phyloP scores from a whole-genome alignment of 495 filamentous ascomycete genomes.

The Neurospora tetraspora region DNA sequence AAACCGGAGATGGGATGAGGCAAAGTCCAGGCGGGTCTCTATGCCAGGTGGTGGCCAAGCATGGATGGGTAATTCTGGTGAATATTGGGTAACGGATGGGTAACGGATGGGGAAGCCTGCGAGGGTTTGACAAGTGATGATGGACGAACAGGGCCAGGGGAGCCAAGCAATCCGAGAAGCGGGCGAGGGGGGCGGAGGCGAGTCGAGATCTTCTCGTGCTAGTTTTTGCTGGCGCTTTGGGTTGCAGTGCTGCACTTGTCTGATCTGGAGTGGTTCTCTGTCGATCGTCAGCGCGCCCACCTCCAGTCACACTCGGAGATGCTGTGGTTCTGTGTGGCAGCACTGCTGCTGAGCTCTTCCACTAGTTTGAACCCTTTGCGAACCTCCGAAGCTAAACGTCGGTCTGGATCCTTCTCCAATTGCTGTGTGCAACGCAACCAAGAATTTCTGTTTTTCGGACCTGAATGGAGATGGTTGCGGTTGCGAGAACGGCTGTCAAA shows the following conservation, averaged over 20 bases:
- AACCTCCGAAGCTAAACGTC: not conserved
- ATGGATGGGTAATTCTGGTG: not conserved
- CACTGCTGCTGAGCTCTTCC: not conserved
- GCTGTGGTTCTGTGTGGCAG: not conserved
- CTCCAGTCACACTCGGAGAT: not conserved
- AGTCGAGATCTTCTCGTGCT: constrained; percentile 23
- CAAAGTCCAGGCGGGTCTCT: constrained; percentile 8
- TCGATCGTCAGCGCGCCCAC: constrained; percentile 1
- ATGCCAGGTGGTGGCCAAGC: constrained; percentile 7
- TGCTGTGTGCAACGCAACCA: not conserved
- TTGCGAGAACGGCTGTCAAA: not conserved
- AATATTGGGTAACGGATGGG: not conserved
- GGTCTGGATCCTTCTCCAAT: not conserved
- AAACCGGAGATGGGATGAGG: constrained; percentile 16
- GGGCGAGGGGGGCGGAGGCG: constrained; percentile 13
- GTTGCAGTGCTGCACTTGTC: constrained; percentile 5
- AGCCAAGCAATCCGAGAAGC: not conserved
- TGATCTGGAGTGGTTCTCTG: not conserved
- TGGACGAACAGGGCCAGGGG: not conserved
- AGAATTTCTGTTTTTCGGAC: not conserved
- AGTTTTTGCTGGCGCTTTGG: not conserved
- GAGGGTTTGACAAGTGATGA: not conserved
- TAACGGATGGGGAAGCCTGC: not conserved
- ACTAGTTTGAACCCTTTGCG: not conserved
- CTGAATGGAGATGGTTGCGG: not conserved